Evolutionary conservation across 257 asterid species (phyloP).

Genomic region (Solanum lycopersicoides): DNA sequence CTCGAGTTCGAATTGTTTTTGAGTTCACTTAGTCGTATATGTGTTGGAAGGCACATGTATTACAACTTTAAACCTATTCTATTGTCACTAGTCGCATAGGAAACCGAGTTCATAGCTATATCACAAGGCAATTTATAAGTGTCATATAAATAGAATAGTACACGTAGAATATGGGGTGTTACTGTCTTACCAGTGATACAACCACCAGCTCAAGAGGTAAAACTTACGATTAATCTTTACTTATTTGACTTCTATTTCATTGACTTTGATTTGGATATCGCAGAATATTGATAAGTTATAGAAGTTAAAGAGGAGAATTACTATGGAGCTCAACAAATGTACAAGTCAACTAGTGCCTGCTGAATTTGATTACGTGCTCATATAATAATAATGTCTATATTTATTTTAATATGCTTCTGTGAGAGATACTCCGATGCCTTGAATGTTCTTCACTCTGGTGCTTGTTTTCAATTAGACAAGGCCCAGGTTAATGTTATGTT

Average conservation of each 20-base stretch:
- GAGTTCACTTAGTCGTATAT: too few species aligned
- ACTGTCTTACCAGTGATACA: constrained; percentile 23
- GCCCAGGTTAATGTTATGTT: constrained; percentile 42
- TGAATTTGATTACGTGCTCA: neutral
- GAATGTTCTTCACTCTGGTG: constrained; percentile 80
- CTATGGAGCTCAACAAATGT: constrained; percentile 98
- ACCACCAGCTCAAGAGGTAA: constrained; percentile 71
- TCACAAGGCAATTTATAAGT: too few species aligned
- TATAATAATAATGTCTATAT: neutral
- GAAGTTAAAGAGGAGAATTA: constrained; percentile 69
- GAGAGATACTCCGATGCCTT: constrained; percentile 66
- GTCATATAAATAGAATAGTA: too few species aligned
- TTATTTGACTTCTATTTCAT: neutral
- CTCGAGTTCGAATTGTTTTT: too few species aligned
- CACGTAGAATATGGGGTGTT: too few species aligned
- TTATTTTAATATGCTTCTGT: constrained; percentile 37
- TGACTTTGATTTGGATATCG: neutral
- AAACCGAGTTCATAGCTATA: too few species aligned
- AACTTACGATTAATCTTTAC: neutral
- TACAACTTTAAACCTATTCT: too few species aligned
- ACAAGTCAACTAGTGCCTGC: constrained; percentile 78
- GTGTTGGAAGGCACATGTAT: too few species aligned
- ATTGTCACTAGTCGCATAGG: too few species aligned
- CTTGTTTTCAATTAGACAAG: constrained; percentile 74
- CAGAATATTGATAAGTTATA: constrained; percentile 74